These are phyloP conservation scores for Cercospora sp. DNA, from an alignment of 2,329 filamentous ascomycete species.

Conservation along the genomic window DNA sequence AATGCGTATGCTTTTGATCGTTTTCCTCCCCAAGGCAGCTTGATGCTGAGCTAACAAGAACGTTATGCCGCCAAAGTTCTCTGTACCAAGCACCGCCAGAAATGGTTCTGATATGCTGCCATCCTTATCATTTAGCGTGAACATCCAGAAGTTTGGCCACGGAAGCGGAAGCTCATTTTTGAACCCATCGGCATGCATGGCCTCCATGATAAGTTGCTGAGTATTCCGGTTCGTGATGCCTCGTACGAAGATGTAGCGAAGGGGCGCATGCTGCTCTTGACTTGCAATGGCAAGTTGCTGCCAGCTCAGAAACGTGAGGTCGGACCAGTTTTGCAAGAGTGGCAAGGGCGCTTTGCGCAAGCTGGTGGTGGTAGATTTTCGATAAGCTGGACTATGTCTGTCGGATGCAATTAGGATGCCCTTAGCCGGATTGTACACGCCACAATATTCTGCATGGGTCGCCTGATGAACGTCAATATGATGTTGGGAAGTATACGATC, in stretches of 20 bases:
- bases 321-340: conserved; percentile 7
- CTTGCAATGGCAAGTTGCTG: neutral
- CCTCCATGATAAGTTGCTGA: conserved; percentile 5
- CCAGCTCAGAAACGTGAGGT: conserved; percentile 11
- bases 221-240: conserved; percentile 8
- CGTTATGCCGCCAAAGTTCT: conserved; percentile 12
- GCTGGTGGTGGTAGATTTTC: neutral
- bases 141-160: conserved; percentile 12
- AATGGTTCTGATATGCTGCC: neutral
- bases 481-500: no score
- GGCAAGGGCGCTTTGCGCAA: conserved; percentile 6
- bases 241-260: conserved; percentile 7
- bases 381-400: conserved; percentile 5
- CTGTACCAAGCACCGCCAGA: conserved; percentile 2
- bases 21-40: neutral
- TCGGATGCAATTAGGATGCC: conserved; percentile 8
- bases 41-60: conserved; percentile 12
- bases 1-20: conserved; percentile 6
- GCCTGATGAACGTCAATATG: neutral
- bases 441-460: conserved; percentile 11
- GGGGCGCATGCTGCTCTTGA: neutral
- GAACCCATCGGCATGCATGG: conserved; percentile 4
- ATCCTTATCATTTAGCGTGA: neutral
- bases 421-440: conserved; percentile 6
- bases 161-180: neutral